phyloP scores from a whole-genome alignment of 768 basidiomycete genomes.

The Hemileccinum rubropunctum region DNA sequence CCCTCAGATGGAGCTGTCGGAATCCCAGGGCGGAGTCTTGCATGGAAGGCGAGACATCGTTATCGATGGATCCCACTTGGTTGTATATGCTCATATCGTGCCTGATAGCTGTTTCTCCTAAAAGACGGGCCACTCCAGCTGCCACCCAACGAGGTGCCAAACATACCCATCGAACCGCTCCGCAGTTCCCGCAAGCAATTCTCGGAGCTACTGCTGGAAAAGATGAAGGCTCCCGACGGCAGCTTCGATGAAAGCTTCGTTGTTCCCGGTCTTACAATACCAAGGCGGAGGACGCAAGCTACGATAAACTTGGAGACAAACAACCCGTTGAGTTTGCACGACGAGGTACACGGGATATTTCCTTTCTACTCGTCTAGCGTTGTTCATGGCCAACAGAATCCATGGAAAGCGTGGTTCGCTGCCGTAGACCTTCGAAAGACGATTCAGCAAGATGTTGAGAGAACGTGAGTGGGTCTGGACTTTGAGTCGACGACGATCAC shows the following conservation, averaged over 20 bases:
- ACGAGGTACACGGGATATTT: slow-evolving; percentile 47
- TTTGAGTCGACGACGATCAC: slow-evolving; percentile 1
- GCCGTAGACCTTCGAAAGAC: slow-evolving; percentile 85
- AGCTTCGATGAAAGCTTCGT: slow-evolving; percentile 69
- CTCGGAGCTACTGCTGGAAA: slow-evolving; percentile 55
- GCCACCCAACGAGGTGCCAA: slow-evolving; percentile 37
- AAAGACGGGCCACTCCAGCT: slow-evolving; percentile 63
- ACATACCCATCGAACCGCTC: slow-evolving; percentile 41
- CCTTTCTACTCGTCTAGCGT: neutral
- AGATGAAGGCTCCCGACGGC: slow-evolving; percentile 84
- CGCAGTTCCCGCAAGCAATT: slow-evolving; percentile 55
- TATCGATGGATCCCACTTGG: slow-evolving; percentile 9
- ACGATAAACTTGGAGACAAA: slow-evolving; percentile 59
- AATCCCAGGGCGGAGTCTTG: slow-evolving; percentile 73
- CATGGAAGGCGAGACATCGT: slow-evolving; percentile 67
- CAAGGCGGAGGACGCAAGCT: slow-evolving; percentile 29
- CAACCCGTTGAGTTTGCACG: slow-evolving; percentile 79
- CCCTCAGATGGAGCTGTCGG: slow-evolving; percentile 41
- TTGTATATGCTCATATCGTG: slow-evolving; percentile 19
- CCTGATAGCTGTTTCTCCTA: slow-evolving; percentile 62
- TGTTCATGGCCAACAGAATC: slow-evolving; percentile 54
- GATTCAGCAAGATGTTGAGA: slow-evolving; percentile 91
- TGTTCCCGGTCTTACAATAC: slow-evolving; percentile 47
- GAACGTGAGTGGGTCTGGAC: slow-evolving; percentile 65
- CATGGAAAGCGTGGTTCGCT: slow-evolving; percentile 94